Evolutionary conservation across 2,329 filamentous ascomycete species (phyloP).

Genomic region (Xylariaceae sp.): DNA sequence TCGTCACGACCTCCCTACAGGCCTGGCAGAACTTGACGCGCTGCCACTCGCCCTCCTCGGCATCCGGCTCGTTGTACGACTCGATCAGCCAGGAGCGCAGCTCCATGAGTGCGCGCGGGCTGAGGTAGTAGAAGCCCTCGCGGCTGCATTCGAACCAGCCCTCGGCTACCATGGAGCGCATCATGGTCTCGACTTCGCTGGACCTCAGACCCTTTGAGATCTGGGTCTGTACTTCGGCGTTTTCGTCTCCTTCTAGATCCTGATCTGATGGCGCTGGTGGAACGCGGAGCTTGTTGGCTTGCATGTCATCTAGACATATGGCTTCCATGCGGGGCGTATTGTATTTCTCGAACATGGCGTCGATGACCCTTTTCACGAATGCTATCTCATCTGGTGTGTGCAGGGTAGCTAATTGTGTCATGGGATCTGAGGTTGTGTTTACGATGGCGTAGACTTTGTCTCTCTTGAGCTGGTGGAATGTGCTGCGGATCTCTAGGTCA

Average conservation of each 20-base stretch:
- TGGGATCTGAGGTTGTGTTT: slow-evolving; percentile 78
- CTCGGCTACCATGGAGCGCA: slow-evolving; percentile 68
- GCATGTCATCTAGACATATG: slow-evolving; percentile 74
- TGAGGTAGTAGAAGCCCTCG: slow-evolving; percentile 70
- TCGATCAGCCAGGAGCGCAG: slow-evolving; percentile 78
- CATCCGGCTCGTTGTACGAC: slow-evolving; percentile 76
- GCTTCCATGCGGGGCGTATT: slow-evolving; percentile 78
- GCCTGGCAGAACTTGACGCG: slow-evolving; percentile 83
- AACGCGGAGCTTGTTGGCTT: slow-evolving; percentile 68
- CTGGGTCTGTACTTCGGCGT: slow-evolving; percentile 31
- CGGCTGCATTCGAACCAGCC: slow-evolving; percentile 79
- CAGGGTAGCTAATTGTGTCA: slow-evolving; percentile 82
- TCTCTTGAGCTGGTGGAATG: slow-evolving; percentile 62
- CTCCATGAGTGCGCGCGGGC: slow-evolving; percentile 78
- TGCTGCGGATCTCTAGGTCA: slow-evolving; percentile 81
- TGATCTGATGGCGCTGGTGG: slow-evolving; percentile 37
- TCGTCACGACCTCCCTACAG: slow-evolving; percentile 84
- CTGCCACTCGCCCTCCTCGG: slow-evolving; percentile 58
- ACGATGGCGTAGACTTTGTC: slow-evolving; percentile 76
- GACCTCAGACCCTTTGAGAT: slow-evolving; percentile 60
- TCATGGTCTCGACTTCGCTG: slow-evolving; percentile 69
- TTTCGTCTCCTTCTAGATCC: slow-evolving; percentile 29
- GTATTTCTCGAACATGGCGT: slow-evolving; percentile 86
- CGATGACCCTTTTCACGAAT: slow-evolving; percentile 82
- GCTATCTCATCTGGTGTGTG: slow-evolving; percentile 80